phyloP scores from a whole-genome alignment of 768 basidiomycete species.

The Lactarius psammicola region DNA sequence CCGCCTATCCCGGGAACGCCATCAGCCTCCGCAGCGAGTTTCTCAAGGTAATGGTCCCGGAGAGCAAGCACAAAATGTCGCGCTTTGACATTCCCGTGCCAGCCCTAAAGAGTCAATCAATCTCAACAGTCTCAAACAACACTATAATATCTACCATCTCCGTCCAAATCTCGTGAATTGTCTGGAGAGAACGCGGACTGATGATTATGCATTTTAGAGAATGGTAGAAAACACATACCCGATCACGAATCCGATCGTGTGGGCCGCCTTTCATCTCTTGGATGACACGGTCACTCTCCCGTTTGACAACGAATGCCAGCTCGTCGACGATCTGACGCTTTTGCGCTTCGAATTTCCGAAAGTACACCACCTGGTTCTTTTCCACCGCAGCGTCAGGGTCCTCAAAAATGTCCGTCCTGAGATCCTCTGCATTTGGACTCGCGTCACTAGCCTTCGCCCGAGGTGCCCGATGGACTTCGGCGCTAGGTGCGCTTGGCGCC shows the following conservation, averaged over 20 bases:
- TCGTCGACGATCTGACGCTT: slow-evolving; percentile 24
- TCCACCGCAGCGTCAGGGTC: slow-evolving; percentile 29
- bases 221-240: neutral
- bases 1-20: neutral
- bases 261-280: slow-evolving; percentile 31
- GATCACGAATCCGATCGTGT: slow-evolving; percentile 27
- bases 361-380: slow-evolving; percentile 28
- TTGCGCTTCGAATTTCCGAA: slow-evolving; percentile 30
- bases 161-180: slow-evolving; percentile 26
- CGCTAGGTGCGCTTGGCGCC: neutral
- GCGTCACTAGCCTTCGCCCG: neutral
- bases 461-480: neutral
- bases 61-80: slow-evolving; percentile 32
- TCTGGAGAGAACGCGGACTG: neutral
- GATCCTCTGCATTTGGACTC: neutral
- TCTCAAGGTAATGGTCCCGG: slow-evolving; percentile 36
- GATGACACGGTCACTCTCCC: slow-evolving; percentile 26
- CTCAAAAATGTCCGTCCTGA: slow-evolving; percentile 29
- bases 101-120: slow-evolving; percentile 19
- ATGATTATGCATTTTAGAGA: neutral
- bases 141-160: slow-evolving; percentile 30
- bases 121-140: neutral
- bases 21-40: slow-evolving; percentile 14
- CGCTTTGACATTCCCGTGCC: slow-evolving; percentile 27
- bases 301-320: slow-evolving; percentile 26